These are phyloP conservation scores for Nothopassalora personata DNA, from an alignment of 2,329 filamentous ascomycete genomes.

Conservation along the genomic window DNA sequence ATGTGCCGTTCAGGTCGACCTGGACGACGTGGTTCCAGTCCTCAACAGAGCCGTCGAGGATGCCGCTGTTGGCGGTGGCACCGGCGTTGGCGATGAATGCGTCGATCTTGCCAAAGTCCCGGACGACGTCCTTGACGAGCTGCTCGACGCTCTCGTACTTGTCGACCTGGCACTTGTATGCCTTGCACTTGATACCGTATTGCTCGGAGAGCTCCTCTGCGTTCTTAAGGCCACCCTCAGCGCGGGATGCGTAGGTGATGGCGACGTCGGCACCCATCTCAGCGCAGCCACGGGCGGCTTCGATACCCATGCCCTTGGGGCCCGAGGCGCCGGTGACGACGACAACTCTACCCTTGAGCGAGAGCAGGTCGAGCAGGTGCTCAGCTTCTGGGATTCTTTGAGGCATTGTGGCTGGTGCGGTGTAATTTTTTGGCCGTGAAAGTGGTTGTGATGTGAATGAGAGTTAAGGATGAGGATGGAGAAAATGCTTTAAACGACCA, in stretches of 20 bases:
- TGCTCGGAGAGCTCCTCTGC: slow-evolving; percentile 55
- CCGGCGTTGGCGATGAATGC: slow-evolving; percentile 67
- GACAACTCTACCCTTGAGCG: slow-evolving; percentile 51
- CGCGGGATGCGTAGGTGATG: slow-evolving; percentile 61
- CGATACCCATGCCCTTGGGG: slow-evolving; percentile 63
- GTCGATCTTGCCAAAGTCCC: slow-evolving; percentile 66
- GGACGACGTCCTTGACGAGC: slow-evolving; percentile 55
- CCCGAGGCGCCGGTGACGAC: slow-evolving; percentile 52
- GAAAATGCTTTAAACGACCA: not conserved
- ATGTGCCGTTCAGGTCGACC: slow-evolving; percentile 79
- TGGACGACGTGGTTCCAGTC: slow-evolving; percentile 74
- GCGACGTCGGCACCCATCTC: slow-evolving; percentile 61
- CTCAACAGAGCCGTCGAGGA: slow-evolving; percentile 64
- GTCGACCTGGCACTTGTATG: slow-evolving; percentile 61
- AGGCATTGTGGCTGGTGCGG: slow-evolving; percentile 41
- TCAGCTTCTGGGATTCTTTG: slow-evolving; percentile 53
- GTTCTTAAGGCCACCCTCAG: slow-evolving; percentile 60
- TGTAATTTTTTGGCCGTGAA: slow-evolving; percentile 1
- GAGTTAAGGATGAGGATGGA: not conserved
- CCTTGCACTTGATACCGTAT: slow-evolving; percentile 61
- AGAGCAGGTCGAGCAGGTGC: slow-evolving; percentile 53
- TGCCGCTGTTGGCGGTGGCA: slow-evolving; percentile 61
- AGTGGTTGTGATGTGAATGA: not conserved
- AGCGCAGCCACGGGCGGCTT: slow-evolving; percentile 60
- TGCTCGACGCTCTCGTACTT: slow-evolving; percentile 52